A percentile compares a stretch with the other conserved stretches of the same genome.
Evolutionary conservation across 1,284 basidiomycete genomes (phyloP).

Genomic region (Malassezia pachydermatis): DNA sequence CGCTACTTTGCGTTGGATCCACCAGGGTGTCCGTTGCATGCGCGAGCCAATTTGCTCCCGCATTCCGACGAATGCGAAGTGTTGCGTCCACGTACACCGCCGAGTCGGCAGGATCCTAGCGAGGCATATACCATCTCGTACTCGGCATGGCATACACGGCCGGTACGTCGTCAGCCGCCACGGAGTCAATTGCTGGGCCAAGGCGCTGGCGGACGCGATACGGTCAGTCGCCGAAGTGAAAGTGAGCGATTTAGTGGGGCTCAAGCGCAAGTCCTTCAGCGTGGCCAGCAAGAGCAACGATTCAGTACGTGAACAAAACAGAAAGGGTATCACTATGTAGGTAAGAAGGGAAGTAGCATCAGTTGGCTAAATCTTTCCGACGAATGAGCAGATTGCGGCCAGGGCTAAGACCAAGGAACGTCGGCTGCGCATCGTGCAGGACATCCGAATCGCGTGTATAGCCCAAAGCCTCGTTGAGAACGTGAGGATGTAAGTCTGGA

Average conservation of each 20-base stretch:
- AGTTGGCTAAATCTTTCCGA: too few species aligned
- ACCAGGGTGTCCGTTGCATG: slow-evolving; percentile 29
- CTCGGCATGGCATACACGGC: background rate
- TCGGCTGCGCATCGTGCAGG: background rate
- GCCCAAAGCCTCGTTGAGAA: too few species aligned
- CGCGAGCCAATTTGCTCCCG: slow-evolving; percentile 36
- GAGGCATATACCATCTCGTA: background rate
- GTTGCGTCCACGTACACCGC: slow-evolving; percentile 38
- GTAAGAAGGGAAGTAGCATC: too few species aligned
- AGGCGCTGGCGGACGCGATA: slow-evolving; percentile 34
- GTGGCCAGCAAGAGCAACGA: too few species aligned
- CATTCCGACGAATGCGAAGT: slow-evolving; percentile 27
- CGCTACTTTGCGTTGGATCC: slow-evolving; percentile 32
- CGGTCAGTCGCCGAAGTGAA: slow-evolving; percentile 36
- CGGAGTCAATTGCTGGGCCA: slow-evolving; percentile 27
- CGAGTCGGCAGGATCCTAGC: slow-evolving; percentile 2
- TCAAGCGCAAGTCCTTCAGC: slow-evolving; percentile 29
- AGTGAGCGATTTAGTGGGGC: slow-evolving; percentile 42
- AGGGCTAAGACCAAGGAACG: slow-evolving; percentile 9
- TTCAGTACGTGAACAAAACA: too few species aligned
- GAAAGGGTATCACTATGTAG: too few species aligned
- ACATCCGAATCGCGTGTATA: too few species aligned
- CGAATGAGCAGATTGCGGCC: slow-evolving; percentile 10
- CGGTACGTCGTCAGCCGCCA: background rate
- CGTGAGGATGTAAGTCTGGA: too few species aligned